phyloP scores from a whole-genome alignment of 1,139 yeast genomes.

The Yamadazyma atmosphaerica region DNA sequence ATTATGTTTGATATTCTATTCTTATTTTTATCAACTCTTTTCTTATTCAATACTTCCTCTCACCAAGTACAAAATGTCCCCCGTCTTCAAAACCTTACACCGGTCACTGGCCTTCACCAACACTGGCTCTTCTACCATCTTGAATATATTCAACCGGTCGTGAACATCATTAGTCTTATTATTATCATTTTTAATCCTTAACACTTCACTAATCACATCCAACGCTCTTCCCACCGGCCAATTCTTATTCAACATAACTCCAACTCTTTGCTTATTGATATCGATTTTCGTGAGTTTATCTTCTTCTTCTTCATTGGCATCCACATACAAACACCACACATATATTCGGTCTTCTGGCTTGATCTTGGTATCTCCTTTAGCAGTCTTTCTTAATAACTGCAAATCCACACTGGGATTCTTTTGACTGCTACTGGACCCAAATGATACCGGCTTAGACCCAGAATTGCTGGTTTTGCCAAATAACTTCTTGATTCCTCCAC shows the following conservation, averaged over 20 bases:
- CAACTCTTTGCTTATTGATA: constrained; percentile 28
- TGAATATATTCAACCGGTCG: constrained; percentile 49
- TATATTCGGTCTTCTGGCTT: constrained; percentile 58
- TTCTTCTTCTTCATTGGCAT: constrained; percentile 31
- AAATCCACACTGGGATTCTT: constrained; percentile 25
- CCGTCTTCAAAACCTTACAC: constrained; percentile 23
- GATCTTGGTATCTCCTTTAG: constrained; percentile 69
- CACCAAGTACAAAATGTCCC: constrained; percentile 49
- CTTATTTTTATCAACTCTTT: too few relatives aligned
- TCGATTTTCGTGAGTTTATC: constrained; percentile 26
- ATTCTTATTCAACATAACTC: constrained; percentile 55
- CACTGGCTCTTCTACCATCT: constrained; percentile 27
- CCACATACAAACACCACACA: constrained; percentile 55
- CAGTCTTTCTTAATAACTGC: constrained; percentile 45
- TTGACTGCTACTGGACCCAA: background rate
- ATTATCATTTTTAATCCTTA: constrained; percentile 58
- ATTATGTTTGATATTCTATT: too few relatives aligned
- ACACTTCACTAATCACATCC: constrained; percentile 61
- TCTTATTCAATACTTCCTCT: constrained; percentile 23
- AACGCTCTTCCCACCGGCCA: constrained; percentile 81
- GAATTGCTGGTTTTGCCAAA: constrained; percentile 15
- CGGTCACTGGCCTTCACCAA: constrained; percentile 37
- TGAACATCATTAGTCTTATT: constrained; percentile 45
- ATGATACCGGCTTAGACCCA: constrained; percentile 1
- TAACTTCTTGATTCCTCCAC: constrained; percentile 15